Evolutionary conservation across 805 yeast genomes (phyloP).

Genomic region (Lipomyces starkeyi): DNA sequence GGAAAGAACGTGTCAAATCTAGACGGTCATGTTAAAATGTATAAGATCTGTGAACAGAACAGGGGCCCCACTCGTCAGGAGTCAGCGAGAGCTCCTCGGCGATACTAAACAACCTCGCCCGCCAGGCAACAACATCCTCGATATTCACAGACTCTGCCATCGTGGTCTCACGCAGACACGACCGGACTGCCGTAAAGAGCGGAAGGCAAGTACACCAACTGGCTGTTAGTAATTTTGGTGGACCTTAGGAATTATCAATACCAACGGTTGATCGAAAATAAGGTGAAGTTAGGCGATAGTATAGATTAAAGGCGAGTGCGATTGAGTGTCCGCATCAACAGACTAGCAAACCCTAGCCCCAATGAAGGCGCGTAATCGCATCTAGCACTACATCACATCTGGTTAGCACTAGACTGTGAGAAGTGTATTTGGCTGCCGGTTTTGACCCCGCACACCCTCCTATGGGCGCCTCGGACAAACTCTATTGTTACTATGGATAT

Average conservation of each 20-base stretch:
- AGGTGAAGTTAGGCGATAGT: background rate
- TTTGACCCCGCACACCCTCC: background rate
- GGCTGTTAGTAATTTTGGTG: background rate
- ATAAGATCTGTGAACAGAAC: background rate
- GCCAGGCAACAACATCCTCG: conserved; percentile 23
- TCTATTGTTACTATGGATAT: background rate
- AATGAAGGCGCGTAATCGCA: background rate
- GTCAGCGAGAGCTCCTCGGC: conserved; percentile 26
- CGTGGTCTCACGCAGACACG: background rate
- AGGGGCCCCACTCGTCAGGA: conserved; percentile 21
- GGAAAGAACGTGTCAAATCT: conserved; percentile 24
- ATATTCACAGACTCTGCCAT: background rate
- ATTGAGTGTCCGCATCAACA: background rate
- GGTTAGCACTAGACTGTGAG: background rate
- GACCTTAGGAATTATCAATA: background rate
- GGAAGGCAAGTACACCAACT: background rate
- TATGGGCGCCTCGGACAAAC: background rate
- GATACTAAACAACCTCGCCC: conserved; percentile 23
- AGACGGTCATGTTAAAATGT: background rate
- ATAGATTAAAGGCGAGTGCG: background rate
- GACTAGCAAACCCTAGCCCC: background rate
- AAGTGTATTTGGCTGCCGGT: background rate
- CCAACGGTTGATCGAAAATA: background rate
- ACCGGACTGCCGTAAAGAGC: background rate
- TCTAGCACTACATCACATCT: background rate